Evolutionary conservation across 1,284 basidiomycete genomes (phyloP).

Genomic region (Microstroma glucosiphilum): DNA sequence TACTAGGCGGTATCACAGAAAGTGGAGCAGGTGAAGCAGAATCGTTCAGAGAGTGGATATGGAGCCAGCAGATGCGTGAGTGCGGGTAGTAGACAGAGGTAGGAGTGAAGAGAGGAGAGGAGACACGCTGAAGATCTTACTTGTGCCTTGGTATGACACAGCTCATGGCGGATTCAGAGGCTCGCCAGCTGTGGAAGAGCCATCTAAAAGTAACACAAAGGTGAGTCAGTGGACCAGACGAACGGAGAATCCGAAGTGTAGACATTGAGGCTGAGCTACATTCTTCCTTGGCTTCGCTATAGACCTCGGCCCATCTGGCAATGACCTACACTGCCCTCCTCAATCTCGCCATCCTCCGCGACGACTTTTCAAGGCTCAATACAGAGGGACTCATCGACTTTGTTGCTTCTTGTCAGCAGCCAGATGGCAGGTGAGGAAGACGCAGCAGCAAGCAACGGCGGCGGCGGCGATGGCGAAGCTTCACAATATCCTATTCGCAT

Average conservation of each 20-base stretch:
- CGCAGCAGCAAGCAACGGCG: slow-evolving; percentile 60
- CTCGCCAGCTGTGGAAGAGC: no score
- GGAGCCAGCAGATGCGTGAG: slow-evolving; percentile 63
- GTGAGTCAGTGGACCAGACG: no score
- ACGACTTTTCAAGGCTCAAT: slow-evolving; percentile 33
- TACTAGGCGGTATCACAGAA: slow-evolving; percentile 22
- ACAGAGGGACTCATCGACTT: slow-evolving; percentile 17
- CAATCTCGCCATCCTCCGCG: slow-evolving; percentile 32
- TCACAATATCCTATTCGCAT: slow-evolving; percentile 86
- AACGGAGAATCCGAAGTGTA: no score
- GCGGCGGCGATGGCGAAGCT: no score
- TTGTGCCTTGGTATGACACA: no score
- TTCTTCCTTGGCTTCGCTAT: no score
- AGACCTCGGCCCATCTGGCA: slow-evolving; percentile 20
- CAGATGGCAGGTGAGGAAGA: slow-evolving; percentile 27
- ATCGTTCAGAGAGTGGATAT: slow-evolving; percentile 64
- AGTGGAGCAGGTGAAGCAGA: slow-evolving; percentile 16
- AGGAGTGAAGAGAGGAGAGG: background rate
- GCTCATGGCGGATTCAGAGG: no score
- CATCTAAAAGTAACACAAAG: no score
- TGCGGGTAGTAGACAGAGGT: background rate
- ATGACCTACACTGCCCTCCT: slow-evolving; percentile 46
- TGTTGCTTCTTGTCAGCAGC: slow-evolving; percentile 25
- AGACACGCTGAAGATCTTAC: background rate
- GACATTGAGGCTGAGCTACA: no score